Evolutionary conservation across 495 filamentous ascomycete species (phyloP), one percentile per base, ranked within the genome.

Genomic region (Penicillium atrosanguineum): DNA sequence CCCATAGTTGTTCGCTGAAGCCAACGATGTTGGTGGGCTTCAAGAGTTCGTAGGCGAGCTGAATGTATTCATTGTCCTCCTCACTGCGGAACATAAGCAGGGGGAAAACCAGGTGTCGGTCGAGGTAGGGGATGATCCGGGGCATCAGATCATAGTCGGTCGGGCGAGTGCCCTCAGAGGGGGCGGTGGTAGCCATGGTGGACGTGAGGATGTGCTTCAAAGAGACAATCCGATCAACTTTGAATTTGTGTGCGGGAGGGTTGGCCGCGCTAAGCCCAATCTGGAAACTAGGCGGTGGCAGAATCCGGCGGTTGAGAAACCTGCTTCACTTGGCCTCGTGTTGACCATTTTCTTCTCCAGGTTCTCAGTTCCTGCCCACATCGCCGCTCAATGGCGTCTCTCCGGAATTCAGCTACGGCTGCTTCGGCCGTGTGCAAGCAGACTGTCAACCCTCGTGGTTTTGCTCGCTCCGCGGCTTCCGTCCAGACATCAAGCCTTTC

Each of bases 11-110:
- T 58, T 90, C 90, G 38, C 97, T 89, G 69, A 95, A 98, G 72
- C 97, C 94, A 61, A 85, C 90, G 94, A 98, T 98, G 78, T 97
- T 95, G 51, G 94, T 96, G 69, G 87, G 83, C 80, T 95, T 93
- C 50, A 97, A 83, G 26, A 98, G 83, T 70, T 91, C 85, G 69
- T 90, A 96, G 69, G 95, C 95, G 64, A 89, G 84, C 65, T 87
- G 83, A 26, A 82, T 84, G 60, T 92, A 86, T 63, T 90, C 86
- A 47, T 79, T 75, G 31, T 86, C 75, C 51, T 81, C 78, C 61
- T 81, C 81, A 70, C 84, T 83, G 62, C 83, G 83, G 78, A 94
- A 95, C 76, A 95, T 88, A 64, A 97, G 86, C 39, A 97, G 83
- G 44, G 91, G 93, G 76, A 94, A 97, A 64, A 96, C 87, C 56